Evolutionary conservation across 257 asterid genomes (phyloP).

Genomic region (Solanum clarkiae): DNA sequence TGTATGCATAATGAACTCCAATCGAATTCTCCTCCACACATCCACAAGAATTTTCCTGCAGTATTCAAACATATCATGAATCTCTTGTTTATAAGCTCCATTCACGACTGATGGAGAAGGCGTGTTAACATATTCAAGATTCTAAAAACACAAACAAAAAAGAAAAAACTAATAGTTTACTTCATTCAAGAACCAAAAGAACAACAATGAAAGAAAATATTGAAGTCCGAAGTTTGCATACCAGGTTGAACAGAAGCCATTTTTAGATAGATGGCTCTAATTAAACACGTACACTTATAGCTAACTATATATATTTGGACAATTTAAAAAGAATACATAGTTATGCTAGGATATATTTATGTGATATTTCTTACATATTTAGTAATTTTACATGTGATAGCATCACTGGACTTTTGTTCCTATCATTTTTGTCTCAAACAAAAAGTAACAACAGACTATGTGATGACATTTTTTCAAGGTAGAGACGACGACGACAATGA

Average conservation of each 20-base stretch:
- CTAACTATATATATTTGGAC: neutral
- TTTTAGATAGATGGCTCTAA: neutral
- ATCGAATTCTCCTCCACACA: conserved; percentile 25
- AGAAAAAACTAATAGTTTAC: neutral
- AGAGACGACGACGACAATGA: too few species aligned
- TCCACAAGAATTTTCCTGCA: conserved; percentile 31
- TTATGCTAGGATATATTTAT: neutral
- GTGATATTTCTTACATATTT: neutral
- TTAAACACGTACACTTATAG: neutral
- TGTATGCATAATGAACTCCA: conserved; percentile 15
- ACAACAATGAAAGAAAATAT: neutral
- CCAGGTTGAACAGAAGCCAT: neutral
- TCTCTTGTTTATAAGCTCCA: neutral
- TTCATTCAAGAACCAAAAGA: neutral
- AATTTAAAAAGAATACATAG: neutral
- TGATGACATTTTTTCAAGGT: too few species aligned
- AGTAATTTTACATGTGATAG: neutral
- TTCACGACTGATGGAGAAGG: neutral
- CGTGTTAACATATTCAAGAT: neutral
- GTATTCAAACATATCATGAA: neutral
- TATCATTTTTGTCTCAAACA: neutral
- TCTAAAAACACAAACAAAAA: neutral
- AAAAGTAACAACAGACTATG: neutral
- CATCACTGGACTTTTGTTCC: too few species aligned
- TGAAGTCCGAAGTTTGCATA: neutral